phyloP scores from a whole-genome alignment of 2,329 filamentous ascomycete species.

The Exophiala xenobiotica region DNA sequence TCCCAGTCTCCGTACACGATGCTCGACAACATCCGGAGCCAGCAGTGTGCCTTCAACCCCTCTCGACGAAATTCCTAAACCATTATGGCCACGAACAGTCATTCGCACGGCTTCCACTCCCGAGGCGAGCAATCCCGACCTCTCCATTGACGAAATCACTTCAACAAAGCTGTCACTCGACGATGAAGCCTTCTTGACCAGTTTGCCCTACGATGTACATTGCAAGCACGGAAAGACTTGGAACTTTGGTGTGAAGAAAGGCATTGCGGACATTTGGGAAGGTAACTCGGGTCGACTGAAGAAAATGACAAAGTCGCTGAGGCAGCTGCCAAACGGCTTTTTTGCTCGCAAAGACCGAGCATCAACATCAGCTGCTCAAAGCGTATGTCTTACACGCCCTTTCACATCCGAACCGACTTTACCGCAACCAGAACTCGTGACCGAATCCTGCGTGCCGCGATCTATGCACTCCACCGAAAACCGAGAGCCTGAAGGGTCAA shows the following conservation, averaged over 20 bases:
- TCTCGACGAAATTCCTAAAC: slow-evolving; percentile 24
- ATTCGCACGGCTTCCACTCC: slow-evolving; percentile 22
- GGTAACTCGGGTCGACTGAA: slow-evolving; percentile 14
- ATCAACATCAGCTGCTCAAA: neutral
- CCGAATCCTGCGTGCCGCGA: slow-evolving; percentile 7
- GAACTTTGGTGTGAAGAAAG: slow-evolving; percentile 3
- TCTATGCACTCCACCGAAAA: neutral
- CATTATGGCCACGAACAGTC: slow-evolving; percentile 18
- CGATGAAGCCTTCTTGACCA: slow-evolving; percentile 20
- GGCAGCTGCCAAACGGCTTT: slow-evolving; percentile 12
- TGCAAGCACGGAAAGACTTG: slow-evolving; percentile 4
- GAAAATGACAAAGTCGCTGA: slow-evolving; percentile 16
- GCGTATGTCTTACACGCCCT: neutral
- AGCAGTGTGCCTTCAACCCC: slow-evolving; percentile 20
- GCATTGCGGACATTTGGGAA: slow-evolving; percentile 9
- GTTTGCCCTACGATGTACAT: slow-evolving; percentile 5
- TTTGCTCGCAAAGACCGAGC: slow-evolving; percentile 11
- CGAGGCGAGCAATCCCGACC: slow-evolving; percentile 18
- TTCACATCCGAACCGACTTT: slow-evolving; percentile 2
- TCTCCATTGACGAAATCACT: slow-evolving; percentile 26
- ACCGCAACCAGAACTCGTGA: slow-evolving; percentile 9
- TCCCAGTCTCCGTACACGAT: slow-evolving; percentile 7
- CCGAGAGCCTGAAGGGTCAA: neutral
- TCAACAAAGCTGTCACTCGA: slow-evolving; percentile 24
- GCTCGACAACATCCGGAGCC: slow-evolving; percentile 13